Conservation (phyloP, 2,329 filamentous ascomycete species). For the Colletotrichum sp. region DNA sequence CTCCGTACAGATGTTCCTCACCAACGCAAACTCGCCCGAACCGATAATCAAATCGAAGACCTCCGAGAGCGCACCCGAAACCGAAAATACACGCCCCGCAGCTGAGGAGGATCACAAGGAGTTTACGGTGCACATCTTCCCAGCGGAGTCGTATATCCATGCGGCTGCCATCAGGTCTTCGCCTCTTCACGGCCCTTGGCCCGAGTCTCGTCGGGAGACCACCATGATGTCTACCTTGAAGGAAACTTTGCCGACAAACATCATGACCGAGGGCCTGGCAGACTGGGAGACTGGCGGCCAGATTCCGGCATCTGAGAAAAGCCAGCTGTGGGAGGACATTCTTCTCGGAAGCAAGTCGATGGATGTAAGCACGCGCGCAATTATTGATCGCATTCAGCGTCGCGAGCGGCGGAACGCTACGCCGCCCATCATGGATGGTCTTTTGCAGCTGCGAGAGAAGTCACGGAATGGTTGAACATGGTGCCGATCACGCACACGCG, state of each 20-base stretch:
- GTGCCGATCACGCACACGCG: background rate
- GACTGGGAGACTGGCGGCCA: conserved; percentile 45
- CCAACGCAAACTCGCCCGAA: conserved; percentile 19
- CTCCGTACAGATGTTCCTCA: conserved; percentile 34
- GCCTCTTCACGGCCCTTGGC: conserved; percentile 48
- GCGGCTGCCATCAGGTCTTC: conserved; percentile 36
- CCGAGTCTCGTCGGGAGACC: conserved; percentile 30
- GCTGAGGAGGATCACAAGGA: conserved; percentile 29
- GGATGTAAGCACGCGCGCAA: conserved; percentile 9
- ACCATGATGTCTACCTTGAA: conserved; percentile 40
- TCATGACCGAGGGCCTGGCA: conserved; percentile 42
- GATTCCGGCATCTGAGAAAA: conserved; percentile 22
- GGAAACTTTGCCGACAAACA: conserved; percentile 41
- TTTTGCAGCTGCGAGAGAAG: conserved; percentile 10
- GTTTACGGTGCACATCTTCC: conserved; percentile 48
- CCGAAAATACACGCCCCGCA: background rate
- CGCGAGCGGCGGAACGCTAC: background rate
- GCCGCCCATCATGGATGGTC: conserved; percentile 15
- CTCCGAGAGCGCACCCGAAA: background rate
- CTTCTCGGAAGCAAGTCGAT: conserved; percentile 16
- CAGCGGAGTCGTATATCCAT: conserved; percentile 44
- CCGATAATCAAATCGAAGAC: background rate
- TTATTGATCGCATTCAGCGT: background rate
- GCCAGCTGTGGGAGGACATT: conserved; percentile 26
- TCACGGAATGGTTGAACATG: background rate